These are phyloP conservation scores for Furcasterigmium sp. DNA, from an alignment of 2,329 filamentous ascomycete genomes.

Conservation along the genomic window DNA sequence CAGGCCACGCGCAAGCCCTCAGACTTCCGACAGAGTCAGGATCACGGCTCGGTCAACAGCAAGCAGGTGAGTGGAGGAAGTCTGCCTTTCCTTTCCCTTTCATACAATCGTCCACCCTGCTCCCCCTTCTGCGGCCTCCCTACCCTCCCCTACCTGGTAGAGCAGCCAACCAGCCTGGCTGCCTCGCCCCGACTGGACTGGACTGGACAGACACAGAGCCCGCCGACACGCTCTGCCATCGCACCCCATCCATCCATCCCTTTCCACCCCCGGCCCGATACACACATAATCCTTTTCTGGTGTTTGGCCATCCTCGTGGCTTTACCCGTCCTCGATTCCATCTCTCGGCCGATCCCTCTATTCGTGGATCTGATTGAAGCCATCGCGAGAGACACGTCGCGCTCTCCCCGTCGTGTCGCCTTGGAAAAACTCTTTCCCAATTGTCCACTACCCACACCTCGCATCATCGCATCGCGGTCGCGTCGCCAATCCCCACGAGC, in stretches of 20 bases:
- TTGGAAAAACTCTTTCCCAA: not conserved
- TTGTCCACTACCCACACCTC: not conserved
- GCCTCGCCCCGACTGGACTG: not conserved
- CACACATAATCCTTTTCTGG: not conserved
- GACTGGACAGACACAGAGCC: not conserved
- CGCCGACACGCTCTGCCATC: slow-evolving; percentile 1
- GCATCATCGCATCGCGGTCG: not conserved
- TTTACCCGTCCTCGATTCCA: not conserved
- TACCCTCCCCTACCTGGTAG: no score
- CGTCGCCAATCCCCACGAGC: not conserved
- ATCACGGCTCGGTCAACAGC: no score
- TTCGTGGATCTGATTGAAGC: not conserved
- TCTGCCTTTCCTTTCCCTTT: not conserved
- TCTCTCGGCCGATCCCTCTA: not conserved
- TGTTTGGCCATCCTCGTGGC: not conserved
- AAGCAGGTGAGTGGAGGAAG: not conserved
- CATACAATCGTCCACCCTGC: not conserved
- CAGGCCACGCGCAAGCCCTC: no score
- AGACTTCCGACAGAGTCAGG: no score
- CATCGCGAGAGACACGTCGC: not conserved
- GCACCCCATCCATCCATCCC: slow-evolving; percentile 1
- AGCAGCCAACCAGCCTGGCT: not conserved
- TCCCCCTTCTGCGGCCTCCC: not conserved
- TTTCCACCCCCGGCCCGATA: slow-evolving; percentile 1
- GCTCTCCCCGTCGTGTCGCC: not conserved